Evolutionary conservation across 805 yeast species (phyloP), one percentile per base, ranked within the genome.

Genomic region (Candida nonsorbophila): DNA sequence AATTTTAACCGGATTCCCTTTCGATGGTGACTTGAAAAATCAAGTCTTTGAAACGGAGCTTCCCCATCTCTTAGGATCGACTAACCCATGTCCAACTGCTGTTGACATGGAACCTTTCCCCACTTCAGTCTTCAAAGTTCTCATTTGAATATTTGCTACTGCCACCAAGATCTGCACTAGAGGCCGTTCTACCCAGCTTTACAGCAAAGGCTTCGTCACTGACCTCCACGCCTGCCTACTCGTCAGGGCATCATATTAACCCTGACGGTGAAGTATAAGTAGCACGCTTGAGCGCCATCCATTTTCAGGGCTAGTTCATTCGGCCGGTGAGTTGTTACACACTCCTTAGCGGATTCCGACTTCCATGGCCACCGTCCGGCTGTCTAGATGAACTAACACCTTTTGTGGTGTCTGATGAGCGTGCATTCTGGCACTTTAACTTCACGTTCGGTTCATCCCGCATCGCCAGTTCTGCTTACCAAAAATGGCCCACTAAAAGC

Each of bases 341-440:
- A 64, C 61, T 64, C 72, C 73, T 67, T 67, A 65, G 72, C 69
- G 72, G 71, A 64, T 68, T 62, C 71, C 69, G 53, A 56, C 67
- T 59, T 62, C 60, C 52, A 54, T 50, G 65, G 73, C 74, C 60
- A 67, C 72, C 72, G 72, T 65, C 72, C 72, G 67, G 68, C 60
- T 51, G 55, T 55, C 65, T 58, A 47, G 53, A 54, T 53, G 57
- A 53, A 55, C 62, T 53, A 58, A 58, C 62, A 58, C 65, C 63
- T 56, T 54, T 58, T 58, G 62, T 57, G 65, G 63, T 29, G 33
- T 29, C 33, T 29, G 33, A 29, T 56, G 58, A 56, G 65, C 62
- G 61, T 55, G 55, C 48, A 57, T 51, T 58, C 38, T 30, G 38
- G 38, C 36, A 35, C 38, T 35, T 35, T 30, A 36, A 32, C 38